Percentiles rank a stretch among this genome's conserved stretches.
These are phyloP conservation scores for Anethum foeniculum DNA, from an alignment of 140 eudicot species.

Conservation along the genomic window DNA sequence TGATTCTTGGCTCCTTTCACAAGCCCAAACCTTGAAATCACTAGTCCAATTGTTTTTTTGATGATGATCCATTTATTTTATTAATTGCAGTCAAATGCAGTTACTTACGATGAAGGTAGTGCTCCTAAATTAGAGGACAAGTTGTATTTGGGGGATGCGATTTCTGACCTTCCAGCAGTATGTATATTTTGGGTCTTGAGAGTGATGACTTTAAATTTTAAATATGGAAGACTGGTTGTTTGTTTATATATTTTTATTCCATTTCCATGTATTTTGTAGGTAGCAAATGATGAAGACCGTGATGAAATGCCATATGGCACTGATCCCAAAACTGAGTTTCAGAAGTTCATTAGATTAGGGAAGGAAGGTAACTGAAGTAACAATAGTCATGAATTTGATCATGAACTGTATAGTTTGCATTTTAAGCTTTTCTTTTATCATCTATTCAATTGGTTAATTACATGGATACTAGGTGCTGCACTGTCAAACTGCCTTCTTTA, in stretches of 20 bases:
- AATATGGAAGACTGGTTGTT: not conserved
- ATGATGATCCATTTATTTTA: not conserved
- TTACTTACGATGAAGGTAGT: slow-evolving; percentile 38
- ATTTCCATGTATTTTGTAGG: slow-evolving; percentile 25
- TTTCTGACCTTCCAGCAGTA: slow-evolving; percentile 74
- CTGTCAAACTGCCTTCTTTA: slow-evolving; percentile 23
- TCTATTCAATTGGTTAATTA: not conserved
- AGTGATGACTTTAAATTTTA: no score
- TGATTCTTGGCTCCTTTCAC: not conserved
- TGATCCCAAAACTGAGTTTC: slow-evolving; percentile 47
- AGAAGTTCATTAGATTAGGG: slow-evolving; percentile 37
- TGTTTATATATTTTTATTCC: not conserved
- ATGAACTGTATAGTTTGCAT: not conserved
- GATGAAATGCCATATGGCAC: slow-evolving; percentile 44
- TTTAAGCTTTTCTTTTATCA: not conserved
- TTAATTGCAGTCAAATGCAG: slow-evolving; percentile 38
- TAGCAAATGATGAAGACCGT: slow-evolving; percentile 39
- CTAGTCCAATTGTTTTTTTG: not conserved
- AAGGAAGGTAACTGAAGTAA: slow-evolving; percentile 33
- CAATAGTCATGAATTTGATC: not conserved
- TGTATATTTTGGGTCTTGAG: not conserved
- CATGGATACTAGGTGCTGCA: slow-evolving; percentile 2
- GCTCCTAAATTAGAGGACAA: slow-evolving; percentile 31
- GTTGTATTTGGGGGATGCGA: slow-evolving; percentile 45
- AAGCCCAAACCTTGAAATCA: not conserved